Conservation (phyloP, 495 filamentous ascomycete species). For the Aspergillus indologenus region DNA sequence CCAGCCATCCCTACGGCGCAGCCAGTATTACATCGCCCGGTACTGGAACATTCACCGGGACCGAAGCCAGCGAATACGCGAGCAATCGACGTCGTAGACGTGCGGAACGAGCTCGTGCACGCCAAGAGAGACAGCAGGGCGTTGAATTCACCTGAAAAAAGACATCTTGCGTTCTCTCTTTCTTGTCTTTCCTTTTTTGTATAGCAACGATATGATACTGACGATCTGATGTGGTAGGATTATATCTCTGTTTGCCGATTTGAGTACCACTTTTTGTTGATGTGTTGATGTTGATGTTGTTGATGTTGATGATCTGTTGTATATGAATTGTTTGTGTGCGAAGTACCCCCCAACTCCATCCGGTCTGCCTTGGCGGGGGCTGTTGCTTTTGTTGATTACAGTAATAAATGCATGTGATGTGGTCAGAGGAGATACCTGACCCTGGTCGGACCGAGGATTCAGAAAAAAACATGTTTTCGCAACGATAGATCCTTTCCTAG, state of each 20-base stretch:
- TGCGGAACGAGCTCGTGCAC: constrained; percentile 49
- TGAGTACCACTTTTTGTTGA: neutral
- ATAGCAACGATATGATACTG: constrained; percentile 3
- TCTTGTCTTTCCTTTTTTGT: constrained; percentile 1
- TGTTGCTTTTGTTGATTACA: neutral
- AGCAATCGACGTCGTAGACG: constrained; percentile 52
- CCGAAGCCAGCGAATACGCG: constrained; percentile 52
- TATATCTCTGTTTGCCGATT: neutral
- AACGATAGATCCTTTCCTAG: too few relatives aligned
- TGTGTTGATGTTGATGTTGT: neutral
- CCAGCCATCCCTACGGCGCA: constrained; percentile 37
- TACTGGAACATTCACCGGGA: constrained; percentile 48
- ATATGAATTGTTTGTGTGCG: neutral
- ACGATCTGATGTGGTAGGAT: constrained; percentile 1
- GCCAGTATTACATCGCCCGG: constrained; percentile 48
- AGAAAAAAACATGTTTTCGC: neutral
- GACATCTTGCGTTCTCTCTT: neutral
- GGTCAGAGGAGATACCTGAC: neutral
- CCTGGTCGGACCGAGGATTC: neutral
- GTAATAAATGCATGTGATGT: neutral
- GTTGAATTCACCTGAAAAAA: constrained; percentile 45
- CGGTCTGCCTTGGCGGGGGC: neutral
- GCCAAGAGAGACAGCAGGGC: constrained; percentile 44
- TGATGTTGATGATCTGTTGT: neutral
- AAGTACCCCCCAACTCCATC: neutral